Evolutionary conservation across 1,139 yeast species (phyloP), one percentile per base, ranked within the genome.

Genomic region (Candida tropicalis): DNA sequence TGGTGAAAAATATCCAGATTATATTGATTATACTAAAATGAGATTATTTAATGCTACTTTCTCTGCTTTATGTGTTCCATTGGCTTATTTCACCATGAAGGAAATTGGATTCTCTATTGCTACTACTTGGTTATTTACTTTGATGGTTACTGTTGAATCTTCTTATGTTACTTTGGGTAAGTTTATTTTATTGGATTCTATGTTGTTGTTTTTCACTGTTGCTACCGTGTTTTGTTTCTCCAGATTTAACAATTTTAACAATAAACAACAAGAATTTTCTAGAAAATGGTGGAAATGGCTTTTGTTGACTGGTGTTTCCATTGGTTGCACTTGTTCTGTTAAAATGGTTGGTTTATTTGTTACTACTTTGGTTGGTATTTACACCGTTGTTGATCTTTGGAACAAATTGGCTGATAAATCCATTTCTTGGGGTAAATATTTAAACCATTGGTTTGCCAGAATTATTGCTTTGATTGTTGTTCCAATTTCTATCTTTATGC

Each of bases 231-330:
- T 77, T 61, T 81, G 89, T 51, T 82, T 91, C 60, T 80, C 83
- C 46, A 77, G 84, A 64, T 93, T 88, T 73, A 93, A 91, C 69
- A 82, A 77, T 57, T 76, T 79, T 58, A 89, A 89, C 67, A 60
- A 60, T 39, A 77, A 83, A 23, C 50, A 55, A 12, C 60, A 64
- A 38, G 66, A 65, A 34, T 95, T 95, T 61, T 58, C 85, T 18
- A 71, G 83, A 57, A 82, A 85, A 63, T 95, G 99, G 99, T 89
- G 96, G 95, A 84, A 84, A 62, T 91, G 98, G 97, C 67, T 93
- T 39, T 58, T 84, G 26, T 66, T 85, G 47, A 82, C 89, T n/a
- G 95, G 95, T 55, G 68, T 85, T 44, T 66, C 78, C 38, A 79
- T 86, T 55, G 95, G 95, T 35, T 84, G 89, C 60, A 79, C 86